Percentiles rank a stretch among this genome's conserved stretches.
These are phyloP conservation scores for Paramecium primaurelia DNA, from an alignment of 73 alveolate genomes.

Conservation along the genomic window DNA sequence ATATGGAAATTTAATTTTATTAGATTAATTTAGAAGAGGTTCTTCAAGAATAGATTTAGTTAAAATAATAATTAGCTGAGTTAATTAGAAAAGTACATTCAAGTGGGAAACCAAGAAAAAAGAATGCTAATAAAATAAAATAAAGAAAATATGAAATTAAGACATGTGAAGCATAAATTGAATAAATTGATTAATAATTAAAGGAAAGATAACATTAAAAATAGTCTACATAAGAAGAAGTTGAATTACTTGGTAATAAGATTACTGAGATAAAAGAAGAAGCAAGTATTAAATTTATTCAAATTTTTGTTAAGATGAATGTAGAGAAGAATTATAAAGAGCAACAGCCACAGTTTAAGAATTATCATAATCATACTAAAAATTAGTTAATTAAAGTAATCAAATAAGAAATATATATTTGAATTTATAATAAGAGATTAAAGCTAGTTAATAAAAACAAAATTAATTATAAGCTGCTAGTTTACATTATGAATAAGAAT, in stretches of 20 bases:
- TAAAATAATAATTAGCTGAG: constrained; percentile 25
- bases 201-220: neutral
- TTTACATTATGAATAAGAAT: constrained; percentile 13
- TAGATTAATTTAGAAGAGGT: constrained; percentile 27
- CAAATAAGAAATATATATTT: neutral
- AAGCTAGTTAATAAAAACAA: neutral
- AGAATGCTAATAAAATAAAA: neutral
- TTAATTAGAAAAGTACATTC: neutral
- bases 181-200: constrained; percentile 1
- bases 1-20: neutral
- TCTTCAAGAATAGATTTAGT: neutral
- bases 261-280: constrained; percentile 3
- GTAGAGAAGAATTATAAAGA: constrained; percentile 38
- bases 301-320: neutral
- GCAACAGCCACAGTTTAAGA: constrained; percentile 25
- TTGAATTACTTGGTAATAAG: constrained; percentile 18
- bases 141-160: constrained; percentile 15
- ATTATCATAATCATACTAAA: constrained; percentile 15
- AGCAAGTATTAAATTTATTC: neutral
- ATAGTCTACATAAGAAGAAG: constrained; percentile 16
- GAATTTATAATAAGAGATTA: neutral
- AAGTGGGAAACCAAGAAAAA: constrained; percentile 2
- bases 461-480: constrained; percentile 3
- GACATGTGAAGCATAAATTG: constrained; percentile 27
- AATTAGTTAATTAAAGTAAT: neutral